Base-by-base conservation (phyloP, 495 filamentous ascomycete species). In the Aspergillus sparsus region DNA sequence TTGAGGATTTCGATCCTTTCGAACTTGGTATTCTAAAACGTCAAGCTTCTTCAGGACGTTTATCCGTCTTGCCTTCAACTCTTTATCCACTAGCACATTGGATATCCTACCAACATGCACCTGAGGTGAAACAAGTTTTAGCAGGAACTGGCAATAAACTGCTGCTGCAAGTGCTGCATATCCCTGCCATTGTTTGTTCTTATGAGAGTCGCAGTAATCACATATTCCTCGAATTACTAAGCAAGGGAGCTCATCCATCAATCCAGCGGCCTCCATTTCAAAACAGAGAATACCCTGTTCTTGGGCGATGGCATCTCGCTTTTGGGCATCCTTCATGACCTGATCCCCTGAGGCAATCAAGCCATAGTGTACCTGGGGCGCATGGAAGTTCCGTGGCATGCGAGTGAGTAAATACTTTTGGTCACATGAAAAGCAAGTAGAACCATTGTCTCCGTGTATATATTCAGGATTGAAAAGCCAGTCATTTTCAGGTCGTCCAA, bases 1-100 rank as follows among this genome's bases (percentile, higher is more conserved):
- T 1, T 55, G 1, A 63, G 69, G 68, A 33, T 77, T 80, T 45
- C 68, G 53, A 35, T 80, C 69, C 62, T 81, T 82, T 45, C 69
- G 67, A 41, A 70, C 66, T 58, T 68, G 42, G 45, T 82, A 82
- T 32, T 44, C 55, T 6, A 27, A 65, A 15, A 52, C 58, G 49
- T 62, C 53, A 42, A 65, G 63, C 21, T 27, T 27, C 21, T 27
- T 27, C 21, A 27, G 21, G 21, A 27, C 21, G 3, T 27, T 3
- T 27, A 27, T 27, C 21, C 3, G 3, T 27, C 21, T 27, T 27
- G 21, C 21, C 21, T 3, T 27, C 21, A 27, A 27, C 21, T 27
- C 21, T 27, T 27, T 1, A 27, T 27, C 21, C 21, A 27, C 21
- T 27, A 27, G 21, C 21, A 27, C 21, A 27, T 27, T 27, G 1